These are phyloP conservation scores for Tylopilus intermedius DNA, from an alignment of 768 basidiomycete genomes.

Conservation along the genomic window DNA sequence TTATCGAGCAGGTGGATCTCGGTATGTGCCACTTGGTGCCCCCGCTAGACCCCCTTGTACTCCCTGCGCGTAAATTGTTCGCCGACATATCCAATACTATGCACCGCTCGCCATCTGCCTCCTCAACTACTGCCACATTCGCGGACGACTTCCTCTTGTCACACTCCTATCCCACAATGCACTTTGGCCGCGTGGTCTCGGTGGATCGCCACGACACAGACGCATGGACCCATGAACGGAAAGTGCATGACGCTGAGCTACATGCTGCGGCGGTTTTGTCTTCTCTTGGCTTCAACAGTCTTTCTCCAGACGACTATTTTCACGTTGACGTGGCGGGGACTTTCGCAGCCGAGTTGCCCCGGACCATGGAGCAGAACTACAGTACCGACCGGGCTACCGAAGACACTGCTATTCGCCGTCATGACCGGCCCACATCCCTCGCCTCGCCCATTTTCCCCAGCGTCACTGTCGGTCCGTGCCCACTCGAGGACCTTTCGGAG, in stretches of 20 bases:
- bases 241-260: conserved; percentile 8
- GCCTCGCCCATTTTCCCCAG: neutral
- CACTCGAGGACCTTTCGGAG: conserved; percentile 8
- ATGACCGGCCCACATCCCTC: conserved; percentile 1
- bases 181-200: conserved; percentile 18
- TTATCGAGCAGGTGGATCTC: conserved; percentile 2
- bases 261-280: conserved; percentile 8
- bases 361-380: neutral
- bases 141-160: conserved; percentile 7
- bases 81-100: conserved; percentile 7
- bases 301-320: neutral
- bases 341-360: neutral
- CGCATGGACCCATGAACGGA: conserved; percentile 17
- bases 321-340: neutral
- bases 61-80: conserved; percentile 5
- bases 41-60: conserved; percentile 8
- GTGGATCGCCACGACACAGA: conserved; percentile 24
- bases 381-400: neutral
- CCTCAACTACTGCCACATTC: neutral
- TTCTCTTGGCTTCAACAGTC: conserved; percentile 9
- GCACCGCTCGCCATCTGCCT: neutral
- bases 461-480: neutral
- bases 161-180: conserved; percentile 7
- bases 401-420: neutral
- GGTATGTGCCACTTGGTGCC: conserved; percentile 7